phyloP scores from a whole-genome alignment of 208 protist genomes.

The Wallacemonas sp. region DNA sequence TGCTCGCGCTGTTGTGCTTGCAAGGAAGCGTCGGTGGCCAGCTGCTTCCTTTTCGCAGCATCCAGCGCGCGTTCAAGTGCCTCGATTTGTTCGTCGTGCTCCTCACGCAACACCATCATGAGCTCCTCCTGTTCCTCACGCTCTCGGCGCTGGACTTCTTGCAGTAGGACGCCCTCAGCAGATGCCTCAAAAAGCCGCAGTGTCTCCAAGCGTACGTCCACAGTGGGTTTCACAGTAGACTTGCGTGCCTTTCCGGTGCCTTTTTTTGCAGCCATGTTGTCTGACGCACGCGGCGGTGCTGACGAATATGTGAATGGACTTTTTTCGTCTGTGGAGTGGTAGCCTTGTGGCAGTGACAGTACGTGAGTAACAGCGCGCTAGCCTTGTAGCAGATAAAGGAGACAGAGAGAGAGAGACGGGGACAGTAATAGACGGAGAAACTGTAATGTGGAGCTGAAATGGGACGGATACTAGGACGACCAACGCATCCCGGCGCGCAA shows the following conservation, averaged over 20 bases:
- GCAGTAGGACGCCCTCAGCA: conserved; percentile 62
- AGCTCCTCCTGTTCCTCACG: conserved; percentile 72
- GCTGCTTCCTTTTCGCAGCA: conserved; percentile 44
- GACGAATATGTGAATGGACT: neutral
- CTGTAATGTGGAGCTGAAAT: too few species aligned
- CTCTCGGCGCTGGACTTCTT: conserved; percentile 72
- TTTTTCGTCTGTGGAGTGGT: too few species aligned
- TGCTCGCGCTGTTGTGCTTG: conserved; percentile 2
- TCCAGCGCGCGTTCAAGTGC: conserved; percentile 7
- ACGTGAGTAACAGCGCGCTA: too few species aligned
- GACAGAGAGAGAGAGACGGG: neutral
- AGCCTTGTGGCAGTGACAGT: too few species aligned
- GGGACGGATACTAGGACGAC: too few species aligned
- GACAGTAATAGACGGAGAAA: too few species aligned
- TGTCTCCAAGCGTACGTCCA: conserved; percentile 51
- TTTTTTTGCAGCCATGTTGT: conserved; percentile 31
- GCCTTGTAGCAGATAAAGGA: too few species aligned
- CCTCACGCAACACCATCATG: conserved; percentile 60
- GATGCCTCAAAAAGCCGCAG: conserved; percentile 58
- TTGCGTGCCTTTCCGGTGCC: conserved; percentile 40
- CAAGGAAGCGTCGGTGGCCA: neutral
- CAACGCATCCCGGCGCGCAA: too few species aligned
- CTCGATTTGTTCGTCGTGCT: conserved; percentile 23
- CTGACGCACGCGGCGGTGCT: too few species aligned
- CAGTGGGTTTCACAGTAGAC: conserved; percentile 27